Conservation (phyloP, 768 basidiomycete genomes). For the Mycena vitilis region DNA sequence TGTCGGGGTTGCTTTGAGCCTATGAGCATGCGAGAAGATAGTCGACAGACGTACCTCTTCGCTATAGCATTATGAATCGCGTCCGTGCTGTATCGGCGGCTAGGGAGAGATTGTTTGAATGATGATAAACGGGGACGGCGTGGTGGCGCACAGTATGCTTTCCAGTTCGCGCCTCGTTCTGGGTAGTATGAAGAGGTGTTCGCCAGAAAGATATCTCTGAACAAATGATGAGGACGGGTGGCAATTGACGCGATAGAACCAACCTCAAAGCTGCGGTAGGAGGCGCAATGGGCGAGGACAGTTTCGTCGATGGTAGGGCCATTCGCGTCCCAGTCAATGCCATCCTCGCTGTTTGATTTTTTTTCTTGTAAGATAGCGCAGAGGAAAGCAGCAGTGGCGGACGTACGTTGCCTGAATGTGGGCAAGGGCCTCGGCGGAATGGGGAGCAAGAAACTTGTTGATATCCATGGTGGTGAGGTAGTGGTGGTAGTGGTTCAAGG, state of each 20-base stretch:
- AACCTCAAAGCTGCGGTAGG: slow-evolving; percentile 77
- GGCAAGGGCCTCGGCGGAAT: slow-evolving; percentile 80
- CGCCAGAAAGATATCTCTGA: slow-evolving; percentile 66
- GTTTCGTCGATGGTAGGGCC: slow-evolving; percentile 78
- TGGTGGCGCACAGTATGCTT: slow-evolving; percentile 69
- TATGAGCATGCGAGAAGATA: slow-evolving; percentile 45
- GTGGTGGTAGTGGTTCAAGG: slow-evolving; percentile 17
- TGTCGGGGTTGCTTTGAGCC: slow-evolving; percentile 3
- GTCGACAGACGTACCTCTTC: slow-evolving; percentile 67
- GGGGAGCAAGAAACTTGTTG: slow-evolving; percentile 80
- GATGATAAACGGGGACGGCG: slow-evolving; percentile 1
- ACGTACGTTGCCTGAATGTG: slow-evolving; percentile 75
- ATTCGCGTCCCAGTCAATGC: slow-evolving; percentile 76
- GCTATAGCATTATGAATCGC: slow-evolving; percentile 86
- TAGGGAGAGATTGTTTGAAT: slow-evolving; percentile 42
- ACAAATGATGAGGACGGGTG: background rate
- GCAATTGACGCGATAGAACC: background rate
- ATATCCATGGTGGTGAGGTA: slow-evolving; percentile 48
- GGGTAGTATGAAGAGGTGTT: slow-evolving; percentile 79
- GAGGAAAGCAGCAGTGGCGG: slow-evolving; percentile 15
- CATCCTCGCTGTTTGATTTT: slow-evolving; percentile 65
- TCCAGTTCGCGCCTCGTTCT: slow-evolving; percentile 74
- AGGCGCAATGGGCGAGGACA: slow-evolving; percentile 81
- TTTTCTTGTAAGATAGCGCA: background rate
- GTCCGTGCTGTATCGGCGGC: slow-evolving; percentile 81